A percentile compares a stretch with the other conserved stretches of the same genome.
These are phyloP conservation scores for Ophiostoma tasmaniense DNA, from an alignment of 2,329 filamentous ascomycete species.

Conservation along the genomic window DNA sequence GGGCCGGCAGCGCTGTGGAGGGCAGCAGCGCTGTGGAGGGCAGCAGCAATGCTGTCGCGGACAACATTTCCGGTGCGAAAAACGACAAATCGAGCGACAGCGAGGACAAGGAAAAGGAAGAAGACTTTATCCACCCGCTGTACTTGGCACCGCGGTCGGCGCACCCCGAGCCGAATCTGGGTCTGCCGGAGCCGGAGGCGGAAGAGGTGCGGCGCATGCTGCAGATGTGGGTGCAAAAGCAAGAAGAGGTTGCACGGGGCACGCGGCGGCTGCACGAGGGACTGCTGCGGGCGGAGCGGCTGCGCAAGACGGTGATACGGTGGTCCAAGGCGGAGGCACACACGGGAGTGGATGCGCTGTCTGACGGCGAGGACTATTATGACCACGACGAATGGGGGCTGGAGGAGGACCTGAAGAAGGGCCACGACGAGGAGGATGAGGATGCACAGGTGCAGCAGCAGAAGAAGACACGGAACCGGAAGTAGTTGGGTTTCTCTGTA, in stretches of 20 bases:
- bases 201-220: constrained; percentile 69
- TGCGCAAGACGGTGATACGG: constrained; percentile 61
- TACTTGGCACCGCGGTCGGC: constrained; percentile 58
- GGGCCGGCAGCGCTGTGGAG: neutral
- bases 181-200: constrained; percentile 64
- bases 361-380: constrained; percentile 84
- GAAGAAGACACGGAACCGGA: constrained; percentile 53
- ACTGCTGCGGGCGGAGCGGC: constrained; percentile 62
- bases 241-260: constrained; percentile 72
- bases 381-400: constrained; percentile 73
- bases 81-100: neutral
- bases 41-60: neutral
- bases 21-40: no score
- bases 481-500: constrained; percentile 24
- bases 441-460: constrained; percentile 48
- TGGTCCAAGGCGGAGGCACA: constrained; percentile 76
- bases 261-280: constrained; percentile 60
- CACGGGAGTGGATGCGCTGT: constrained; percentile 57
- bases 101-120: constrained; percentile 28
- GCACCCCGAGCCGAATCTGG: constrained; percentile 59
- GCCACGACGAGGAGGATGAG: constrained; percentile 74
- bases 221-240: constrained; percentile 72
- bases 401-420: constrained; percentile 68
- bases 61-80: no score
- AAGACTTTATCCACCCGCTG: constrained; percentile 62